Evolutionary conservation across 2,329 filamentous ascomycete genomes (phyloP).

Genomic region (Blastomyces parvus): DNA sequence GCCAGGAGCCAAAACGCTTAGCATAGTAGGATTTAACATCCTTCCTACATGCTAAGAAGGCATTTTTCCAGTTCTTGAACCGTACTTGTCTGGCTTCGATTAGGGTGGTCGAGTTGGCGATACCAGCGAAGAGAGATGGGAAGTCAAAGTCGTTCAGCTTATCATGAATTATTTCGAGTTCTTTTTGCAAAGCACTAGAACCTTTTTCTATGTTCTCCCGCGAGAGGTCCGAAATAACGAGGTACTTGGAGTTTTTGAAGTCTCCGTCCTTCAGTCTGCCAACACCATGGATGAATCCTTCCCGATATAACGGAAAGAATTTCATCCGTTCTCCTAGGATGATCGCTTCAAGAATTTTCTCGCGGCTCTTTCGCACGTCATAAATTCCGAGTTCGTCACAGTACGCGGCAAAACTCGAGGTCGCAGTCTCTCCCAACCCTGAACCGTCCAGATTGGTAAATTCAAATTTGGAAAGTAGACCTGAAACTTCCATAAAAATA

Average conservation of each 20-base stretch:
- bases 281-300: conserved; percentile 83
- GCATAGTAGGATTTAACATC: conserved; percentile 65
- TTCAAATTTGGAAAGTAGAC: conserved; percentile 47
- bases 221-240: conserved; percentile 60
- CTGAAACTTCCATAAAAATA: conserved; percentile 53
- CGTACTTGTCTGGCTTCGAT: conserved; percentile 66
- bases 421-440: conserved; percentile 53
- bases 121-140: conserved; percentile 76
- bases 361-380: conserved; percentile 70
- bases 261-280: conserved; percentile 71
- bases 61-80: conserved; percentile 73
- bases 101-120: conserved; percentile 71
- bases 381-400: conserved; percentile 66
- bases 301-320: conserved; percentile 72
- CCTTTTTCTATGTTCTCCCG: conserved; percentile 73
- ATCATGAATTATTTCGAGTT: conserved; percentile 59
- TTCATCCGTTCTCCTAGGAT: conserved; percentile 84
- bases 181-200: conserved; percentile 65
- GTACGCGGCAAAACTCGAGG: conserved; percentile 47
- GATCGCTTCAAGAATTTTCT: conserved; percentile 82
- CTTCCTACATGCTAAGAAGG: conserved; percentile 64
- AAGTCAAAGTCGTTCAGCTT: conserved; percentile 86
- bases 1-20: conserved; percentile 64
- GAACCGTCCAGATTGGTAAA: conserved; percentile 55
- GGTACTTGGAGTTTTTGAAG: conserved; percentile 59